Conservation (phyloP, 1,139 yeast species). For the Blastobotrys raffinosifermentans region DNA sequence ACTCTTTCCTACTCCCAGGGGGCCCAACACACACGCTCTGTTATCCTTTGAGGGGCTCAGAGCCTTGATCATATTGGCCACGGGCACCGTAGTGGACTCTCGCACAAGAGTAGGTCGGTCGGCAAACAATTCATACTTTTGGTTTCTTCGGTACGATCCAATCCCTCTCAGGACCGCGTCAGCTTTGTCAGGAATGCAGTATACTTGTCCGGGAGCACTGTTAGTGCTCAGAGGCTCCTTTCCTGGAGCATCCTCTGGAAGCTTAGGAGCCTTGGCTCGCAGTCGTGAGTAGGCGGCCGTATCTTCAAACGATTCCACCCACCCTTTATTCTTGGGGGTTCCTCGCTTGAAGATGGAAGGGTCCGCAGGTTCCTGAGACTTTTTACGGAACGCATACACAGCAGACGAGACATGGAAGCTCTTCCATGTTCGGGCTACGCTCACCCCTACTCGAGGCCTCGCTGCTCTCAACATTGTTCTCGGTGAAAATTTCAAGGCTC, state of each 20-base stretch:
- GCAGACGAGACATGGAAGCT: conserved; percentile 12
- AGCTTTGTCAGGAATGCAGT: conserved; percentile 10
- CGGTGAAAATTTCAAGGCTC: no score
- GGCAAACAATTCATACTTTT: conserved; percentile 47
- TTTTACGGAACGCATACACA: conserved; percentile 19
- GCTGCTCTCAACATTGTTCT: no score
- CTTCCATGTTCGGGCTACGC: no score
- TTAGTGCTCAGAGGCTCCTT: conserved; percentile 9
- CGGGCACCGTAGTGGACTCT: conserved; percentile 28
- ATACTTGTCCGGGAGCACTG: neutral
- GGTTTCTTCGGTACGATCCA: conserved; percentile 45
- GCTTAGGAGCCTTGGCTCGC: conserved; percentile 22
- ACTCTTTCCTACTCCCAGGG: conserved; percentile 75
- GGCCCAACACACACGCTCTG: conserved; percentile 60
- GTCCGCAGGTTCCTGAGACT: conserved; percentile 7
- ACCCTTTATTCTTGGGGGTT: conserved; percentile 30
- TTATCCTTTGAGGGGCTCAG: conserved; percentile 42
- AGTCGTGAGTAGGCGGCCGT: conserved; percentile 30
- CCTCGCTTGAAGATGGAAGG: conserved; percentile 21
- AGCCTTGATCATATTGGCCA: conserved; percentile 23
- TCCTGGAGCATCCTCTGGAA: conserved; percentile 12
- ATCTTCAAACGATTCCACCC: conserved; percentile 26
- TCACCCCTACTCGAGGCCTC: no score
- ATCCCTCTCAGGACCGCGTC: conserved; percentile 32
- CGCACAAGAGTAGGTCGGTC: conserved; percentile 43